phyloP scores from a whole-genome alignment of 225 moss, liverwort and hornwort genomes.

The Sphagnum tenellum region DNA sequence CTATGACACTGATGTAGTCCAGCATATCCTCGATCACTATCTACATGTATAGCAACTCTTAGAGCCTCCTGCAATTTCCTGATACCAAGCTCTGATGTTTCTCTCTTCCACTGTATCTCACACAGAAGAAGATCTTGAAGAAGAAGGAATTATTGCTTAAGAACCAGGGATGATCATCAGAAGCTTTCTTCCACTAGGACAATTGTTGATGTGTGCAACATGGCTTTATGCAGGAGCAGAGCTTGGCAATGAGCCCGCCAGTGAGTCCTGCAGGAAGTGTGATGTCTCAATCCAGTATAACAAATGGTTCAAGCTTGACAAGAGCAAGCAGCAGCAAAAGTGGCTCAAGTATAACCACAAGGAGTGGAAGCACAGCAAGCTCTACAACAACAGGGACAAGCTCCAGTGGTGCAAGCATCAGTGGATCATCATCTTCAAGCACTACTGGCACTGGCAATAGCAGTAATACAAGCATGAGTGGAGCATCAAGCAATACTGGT shows the following conservation, averaged over 20 bases:
- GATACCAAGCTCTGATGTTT: no score
- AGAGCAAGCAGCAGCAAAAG: no score
- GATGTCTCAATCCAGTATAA: no score
- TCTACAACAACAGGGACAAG: no score
- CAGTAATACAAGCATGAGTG: slow-evolving; percentile 22
- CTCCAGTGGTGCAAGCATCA: slow-evolving; percentile 1
- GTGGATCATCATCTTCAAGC: slow-evolving; percentile 21
- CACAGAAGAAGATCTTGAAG: no score
- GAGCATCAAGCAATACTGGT: slow-evolving; percentile 3
- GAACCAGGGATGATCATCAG: no score
- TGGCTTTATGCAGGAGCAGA: slow-evolving; percentile 20
- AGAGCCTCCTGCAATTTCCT: no score
- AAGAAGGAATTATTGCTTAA: no score
- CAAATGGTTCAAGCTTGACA: no score
- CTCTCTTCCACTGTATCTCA: neutral
- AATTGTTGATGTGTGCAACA: neutral
- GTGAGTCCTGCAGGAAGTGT: slow-evolving; percentile 14
- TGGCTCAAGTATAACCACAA: no score
- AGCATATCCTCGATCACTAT: slow-evolving; percentile 64
- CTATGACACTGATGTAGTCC: slow-evolving; percentile 74
- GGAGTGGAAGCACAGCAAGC: no score
- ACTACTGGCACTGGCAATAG: slow-evolving; percentile 15
- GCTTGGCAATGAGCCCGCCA: slow-evolving; percentile 21
- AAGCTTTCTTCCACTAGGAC: neutral
- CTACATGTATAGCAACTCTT: no score